phyloP scores from a whole-genome alignment of 164 flowering plant species.

The Macadamia integrifolia region DNA sequence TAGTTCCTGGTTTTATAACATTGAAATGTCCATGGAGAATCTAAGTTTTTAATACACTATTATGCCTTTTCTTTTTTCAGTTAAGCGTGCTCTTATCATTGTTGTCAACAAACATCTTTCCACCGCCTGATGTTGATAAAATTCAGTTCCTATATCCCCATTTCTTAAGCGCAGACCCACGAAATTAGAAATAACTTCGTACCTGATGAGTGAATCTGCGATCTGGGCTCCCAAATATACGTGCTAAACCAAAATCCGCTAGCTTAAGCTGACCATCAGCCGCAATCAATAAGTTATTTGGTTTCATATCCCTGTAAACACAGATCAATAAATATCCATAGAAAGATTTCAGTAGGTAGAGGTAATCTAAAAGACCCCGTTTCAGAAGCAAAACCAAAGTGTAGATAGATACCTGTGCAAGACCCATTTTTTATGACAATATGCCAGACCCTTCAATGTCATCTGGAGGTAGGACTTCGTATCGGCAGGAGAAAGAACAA shows the following conservation, averaged over 20 bases:
- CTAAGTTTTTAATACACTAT: neutral
- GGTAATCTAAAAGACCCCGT: neutral
- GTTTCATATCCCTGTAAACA: conserved; percentile 93
- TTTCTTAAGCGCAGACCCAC: neutral
- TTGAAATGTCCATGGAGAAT: neutral
- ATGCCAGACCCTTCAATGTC: conserved; percentile 91
- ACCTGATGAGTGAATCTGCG: conserved; percentile 96
- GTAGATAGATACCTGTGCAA: conserved; percentile 69
- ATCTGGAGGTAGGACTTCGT: conserved; percentile 85
- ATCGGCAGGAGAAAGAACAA: conserved; percentile 88
- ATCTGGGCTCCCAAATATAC: conserved; percentile 95
- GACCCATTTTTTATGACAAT: conserved; percentile 95
- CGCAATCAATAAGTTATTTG: conserved; percentile 88
- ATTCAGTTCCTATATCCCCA: neutral
- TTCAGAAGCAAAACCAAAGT: neutral
- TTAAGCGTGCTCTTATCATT: neutral
- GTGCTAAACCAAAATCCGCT: conserved; percentile 96
- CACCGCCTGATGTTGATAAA: neutral
- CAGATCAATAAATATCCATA: conserved; percentile 1
- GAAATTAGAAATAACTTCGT: neutral
- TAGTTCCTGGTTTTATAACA: neutral
- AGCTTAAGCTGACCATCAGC: conserved; percentile 83
- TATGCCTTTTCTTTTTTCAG: neutral
- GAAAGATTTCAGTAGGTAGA: neutral
- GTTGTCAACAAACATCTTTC: neutral